These are phyloP conservation scores for Capsella rubella DNA, from an alignment of 441 rosid species.

Conservation along the genomic window DNA sequence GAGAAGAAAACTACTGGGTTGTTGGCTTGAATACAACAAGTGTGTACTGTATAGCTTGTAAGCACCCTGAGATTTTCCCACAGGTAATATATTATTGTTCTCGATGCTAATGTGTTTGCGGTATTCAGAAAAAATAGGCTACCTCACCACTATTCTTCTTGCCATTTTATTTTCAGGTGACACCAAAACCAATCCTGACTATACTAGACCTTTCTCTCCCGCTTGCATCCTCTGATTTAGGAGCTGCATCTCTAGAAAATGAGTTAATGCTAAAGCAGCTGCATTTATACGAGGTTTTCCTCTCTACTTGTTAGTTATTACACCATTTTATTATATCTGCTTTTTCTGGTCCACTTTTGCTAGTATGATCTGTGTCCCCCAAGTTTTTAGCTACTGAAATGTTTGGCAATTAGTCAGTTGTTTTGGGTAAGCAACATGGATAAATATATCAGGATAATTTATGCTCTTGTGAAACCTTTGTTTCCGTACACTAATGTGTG, in stretches of 20 bases:
- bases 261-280: constrained; percentile 78
- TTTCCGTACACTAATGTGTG: not conserved
- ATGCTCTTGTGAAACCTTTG: not conserved
- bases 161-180: constrained; percentile 71
- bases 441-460: not conserved
- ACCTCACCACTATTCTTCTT: constrained; percentile 25
- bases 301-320: constrained; percentile 8
- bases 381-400: not conserved
- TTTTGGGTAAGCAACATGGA: constrained; percentile 14
- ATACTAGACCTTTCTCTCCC: constrained; percentile 74
- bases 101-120: constrained; percentile 5
- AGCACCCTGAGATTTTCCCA: constrained; percentile 71
- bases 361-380: constrained; percentile 2
- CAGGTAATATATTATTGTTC: constrained; percentile 55
- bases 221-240: constrained; percentile 89
- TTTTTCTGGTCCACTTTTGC: not conserved
- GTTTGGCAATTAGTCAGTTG: constrained; percentile 8
- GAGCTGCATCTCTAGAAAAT: constrained; percentile 89
- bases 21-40: constrained; percentile 79
- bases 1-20: constrained; percentile 82
- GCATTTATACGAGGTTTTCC: constrained; percentile 70
- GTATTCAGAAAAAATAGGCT: constrained; percentile 1
- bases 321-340: not conserved
- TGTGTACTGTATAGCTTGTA: constrained; percentile 78
- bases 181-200: constrained; percentile 86